phyloP scores from a whole-genome alignment of 1,284 basidiomycete species.

The Meripilus lineatus region DNA sequence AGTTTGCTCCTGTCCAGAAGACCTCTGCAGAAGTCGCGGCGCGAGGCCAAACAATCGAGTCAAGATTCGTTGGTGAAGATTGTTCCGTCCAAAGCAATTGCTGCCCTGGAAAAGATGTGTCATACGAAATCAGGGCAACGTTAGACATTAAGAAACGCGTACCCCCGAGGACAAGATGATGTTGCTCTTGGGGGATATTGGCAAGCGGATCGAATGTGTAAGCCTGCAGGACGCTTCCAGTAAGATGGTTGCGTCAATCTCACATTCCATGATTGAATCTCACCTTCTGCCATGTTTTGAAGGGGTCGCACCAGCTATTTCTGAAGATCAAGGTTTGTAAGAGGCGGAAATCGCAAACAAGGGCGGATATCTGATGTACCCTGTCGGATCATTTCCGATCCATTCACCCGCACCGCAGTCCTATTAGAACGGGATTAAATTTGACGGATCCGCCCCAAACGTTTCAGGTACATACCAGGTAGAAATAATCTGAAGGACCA shows the following conservation, averaged over 20 bases:
- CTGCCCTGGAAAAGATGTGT: constrained; percentile 42
- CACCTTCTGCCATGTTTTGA: constrained; percentile 68
- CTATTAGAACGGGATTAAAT: constrained; percentile 25
- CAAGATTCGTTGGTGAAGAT: constrained; percentile 65
- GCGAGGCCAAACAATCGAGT: constrained; percentile 74
- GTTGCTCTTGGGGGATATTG: constrained; percentile 46
- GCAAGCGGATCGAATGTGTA: constrained; percentile 73
- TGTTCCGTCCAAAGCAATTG: constrained; percentile 80
- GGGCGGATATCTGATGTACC: constrained; percentile 20
- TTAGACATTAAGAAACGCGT: constrained; percentile 6
- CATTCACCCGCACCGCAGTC: constrained; percentile 80
- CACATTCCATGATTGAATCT: background rate
- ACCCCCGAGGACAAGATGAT: constrained; percentile 65
- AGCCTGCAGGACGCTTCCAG: constrained; percentile 31
- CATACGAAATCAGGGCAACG: background rate
- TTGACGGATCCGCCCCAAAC: background rate
- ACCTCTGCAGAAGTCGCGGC: constrained; percentile 77
- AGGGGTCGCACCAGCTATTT: constrained; percentile 66
- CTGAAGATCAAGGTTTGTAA: constrained; percentile 27
- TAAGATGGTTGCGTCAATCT: background rate
- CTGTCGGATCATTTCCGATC: constrained; percentile 52
- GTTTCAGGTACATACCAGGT: constrained; percentile 36
- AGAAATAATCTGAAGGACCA: constrained; percentile 52
- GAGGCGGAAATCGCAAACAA: background rate
- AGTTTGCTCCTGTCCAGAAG: constrained; percentile 59